Percentiles rank a stretch among this genome's conserved stretches.
Conservation (phyloP, 176 grass and related monocot species). For the Guadua angustifolia region DNA sequence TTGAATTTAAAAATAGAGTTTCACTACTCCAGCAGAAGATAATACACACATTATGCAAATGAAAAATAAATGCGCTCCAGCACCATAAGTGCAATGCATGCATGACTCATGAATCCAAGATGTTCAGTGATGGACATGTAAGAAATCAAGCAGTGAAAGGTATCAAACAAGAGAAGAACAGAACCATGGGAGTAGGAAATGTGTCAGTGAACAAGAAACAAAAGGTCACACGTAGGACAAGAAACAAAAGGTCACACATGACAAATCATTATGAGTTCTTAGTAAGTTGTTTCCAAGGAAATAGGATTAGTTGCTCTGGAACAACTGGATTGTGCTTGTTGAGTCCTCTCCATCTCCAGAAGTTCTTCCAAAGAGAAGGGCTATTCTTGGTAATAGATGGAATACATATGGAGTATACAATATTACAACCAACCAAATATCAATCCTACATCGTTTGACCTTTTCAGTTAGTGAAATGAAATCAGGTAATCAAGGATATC, state of each 20-base stretch:
- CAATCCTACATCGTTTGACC: background rate
- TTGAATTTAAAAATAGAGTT: conserved; percentile 1
- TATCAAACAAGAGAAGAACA: background rate
- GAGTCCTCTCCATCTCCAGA: background rate
- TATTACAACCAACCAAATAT: conserved; percentile 4
- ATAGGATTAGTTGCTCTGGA: background rate
- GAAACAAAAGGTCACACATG: background rate
- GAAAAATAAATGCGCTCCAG: background rate
- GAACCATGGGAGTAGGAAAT: background rate
- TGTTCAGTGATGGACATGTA: background rate
- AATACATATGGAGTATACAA: background rate
- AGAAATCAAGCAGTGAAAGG: conserved; percentile 4
- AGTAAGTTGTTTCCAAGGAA: background rate
- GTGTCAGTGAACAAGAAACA: background rate
- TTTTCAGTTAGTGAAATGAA: background rate
- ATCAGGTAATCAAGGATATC: background rate
- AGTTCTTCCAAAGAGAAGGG: background rate
- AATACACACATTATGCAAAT: background rate
- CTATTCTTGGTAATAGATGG: background rate
- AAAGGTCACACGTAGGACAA: background rate
- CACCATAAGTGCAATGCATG: background rate
- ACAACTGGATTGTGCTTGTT: background rate
- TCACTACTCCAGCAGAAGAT: background rate
- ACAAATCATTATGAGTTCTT: background rate
- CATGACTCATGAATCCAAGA: background rate